Evolutionary conservation across 345 rosid genomes (phyloP).

Genomic region (Eucalyptus decipiens): DNA sequence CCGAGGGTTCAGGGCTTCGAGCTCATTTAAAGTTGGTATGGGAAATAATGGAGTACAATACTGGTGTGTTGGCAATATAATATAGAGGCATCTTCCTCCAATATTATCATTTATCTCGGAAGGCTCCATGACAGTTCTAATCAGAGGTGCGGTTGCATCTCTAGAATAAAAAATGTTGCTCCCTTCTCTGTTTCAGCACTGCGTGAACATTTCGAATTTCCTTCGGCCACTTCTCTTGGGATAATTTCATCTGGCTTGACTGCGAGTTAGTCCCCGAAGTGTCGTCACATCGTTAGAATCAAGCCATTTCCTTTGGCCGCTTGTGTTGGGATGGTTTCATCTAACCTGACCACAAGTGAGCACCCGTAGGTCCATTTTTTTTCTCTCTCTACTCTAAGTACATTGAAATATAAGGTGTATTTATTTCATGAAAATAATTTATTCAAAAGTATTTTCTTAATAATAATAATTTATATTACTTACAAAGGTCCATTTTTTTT

Average conservation of each 20-base stretch:
- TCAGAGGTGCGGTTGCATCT: constrained; percentile 14
- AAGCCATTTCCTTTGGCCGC: background rate
- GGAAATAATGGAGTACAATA: background rate
- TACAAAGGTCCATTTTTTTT: too few relatives aligned
- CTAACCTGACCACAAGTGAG: background rate
- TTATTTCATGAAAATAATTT: too few relatives aligned
- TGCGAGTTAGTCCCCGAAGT: background rate
- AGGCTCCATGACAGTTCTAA: constrained; percentile 9
- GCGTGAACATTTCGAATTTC: background rate
- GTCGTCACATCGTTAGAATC: background rate
- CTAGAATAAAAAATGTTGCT: constrained; percentile 5
- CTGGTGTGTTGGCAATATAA: constrained; percentile 63
- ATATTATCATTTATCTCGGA: constrained; percentile 14
- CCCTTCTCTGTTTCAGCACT: constrained; percentile 4
- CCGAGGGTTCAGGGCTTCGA: background rate
- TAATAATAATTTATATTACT: too few relatives aligned
- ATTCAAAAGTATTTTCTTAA: too few relatives aligned
- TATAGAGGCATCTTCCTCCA: constrained; percentile 51
- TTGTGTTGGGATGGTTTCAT: background rate
- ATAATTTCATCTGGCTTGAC: background rate
- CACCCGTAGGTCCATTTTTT: constrained; percentile 10
- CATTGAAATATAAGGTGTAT: too few relatives aligned
- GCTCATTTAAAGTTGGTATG: background rate
- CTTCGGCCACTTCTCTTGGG: background rate
- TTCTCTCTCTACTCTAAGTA: too few relatives aligned